A percentile compares a stretch with the other conserved stretches of the same genome.
phyloP scores from a whole-genome alignment of 768 basidiomycete species.

The Lentinula raphanica region DNA sequence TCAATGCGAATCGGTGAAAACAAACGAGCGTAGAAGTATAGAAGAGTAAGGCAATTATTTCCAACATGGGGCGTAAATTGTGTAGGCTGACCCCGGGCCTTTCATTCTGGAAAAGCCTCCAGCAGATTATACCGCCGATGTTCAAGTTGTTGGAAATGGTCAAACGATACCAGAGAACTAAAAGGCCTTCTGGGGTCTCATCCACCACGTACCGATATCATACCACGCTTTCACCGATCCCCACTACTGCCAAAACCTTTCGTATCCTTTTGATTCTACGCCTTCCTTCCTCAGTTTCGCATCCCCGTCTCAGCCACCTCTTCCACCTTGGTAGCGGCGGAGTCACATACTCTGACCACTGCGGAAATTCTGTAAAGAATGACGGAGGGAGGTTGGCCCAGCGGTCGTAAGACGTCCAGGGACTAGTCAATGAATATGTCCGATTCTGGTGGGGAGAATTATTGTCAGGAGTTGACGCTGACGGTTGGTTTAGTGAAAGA shows the following conservation, averaged over 20 bases:
- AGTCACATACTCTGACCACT: slow-evolving; percentile 1
- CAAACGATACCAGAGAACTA: too few relatives aligned
- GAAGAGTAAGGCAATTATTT: neutral
- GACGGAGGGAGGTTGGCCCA: neutral
- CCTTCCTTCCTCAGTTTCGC: neutral
- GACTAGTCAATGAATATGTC: neutral
- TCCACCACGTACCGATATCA: neutral
- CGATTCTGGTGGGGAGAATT: neutral
- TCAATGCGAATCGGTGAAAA: neutral
- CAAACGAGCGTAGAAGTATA: neutral
- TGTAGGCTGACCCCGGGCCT: too few relatives aligned
- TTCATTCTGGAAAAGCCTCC: too few relatives aligned
- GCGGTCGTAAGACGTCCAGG: neutral
- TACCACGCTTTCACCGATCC: neutral
- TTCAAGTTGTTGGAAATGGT: too few relatives aligned
- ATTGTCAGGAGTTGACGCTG: neutral
- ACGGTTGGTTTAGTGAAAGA: neutral
- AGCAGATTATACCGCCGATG: too few relatives aligned
- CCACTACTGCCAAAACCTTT: neutral
- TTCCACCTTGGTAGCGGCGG: slow-evolving; percentile 3
- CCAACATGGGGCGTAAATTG: neutral
- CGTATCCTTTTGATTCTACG: neutral
- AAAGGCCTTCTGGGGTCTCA: too few relatives aligned
- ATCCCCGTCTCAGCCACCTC: neutral
- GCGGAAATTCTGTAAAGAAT: neutral